Evolutionary conservation across 148 eudicot genomes (phyloP).

Genomic region (Oxyria digyna): DNA sequence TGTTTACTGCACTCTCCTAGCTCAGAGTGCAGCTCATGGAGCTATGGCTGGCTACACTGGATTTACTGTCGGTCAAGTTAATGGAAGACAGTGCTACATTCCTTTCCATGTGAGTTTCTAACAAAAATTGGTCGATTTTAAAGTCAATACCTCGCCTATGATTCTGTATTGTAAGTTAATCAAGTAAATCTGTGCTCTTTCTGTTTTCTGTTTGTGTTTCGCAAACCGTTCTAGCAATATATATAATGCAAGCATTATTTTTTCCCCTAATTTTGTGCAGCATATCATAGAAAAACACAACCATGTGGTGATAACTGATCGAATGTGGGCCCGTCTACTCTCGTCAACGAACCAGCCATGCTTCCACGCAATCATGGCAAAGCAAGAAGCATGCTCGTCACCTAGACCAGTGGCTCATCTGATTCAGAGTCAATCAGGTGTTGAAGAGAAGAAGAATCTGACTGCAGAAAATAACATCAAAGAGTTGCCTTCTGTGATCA

Average conservation of each 20-base stretch:
- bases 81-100: constrained; percentile 10
- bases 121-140: too few relatives aligned
- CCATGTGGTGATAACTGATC: constrained; percentile 57
- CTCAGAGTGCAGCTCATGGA: constrained; percentile 10
- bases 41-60: constrained; percentile 10
- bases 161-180: background rate
- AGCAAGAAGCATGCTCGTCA: constrained; percentile 1
- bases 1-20: constrained; percentile 8
- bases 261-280: constrained; percentile 23
- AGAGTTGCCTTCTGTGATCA: background rate
- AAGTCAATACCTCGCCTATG: background rate
- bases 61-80: constrained; percentile 7
- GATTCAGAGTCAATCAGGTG: background rate
- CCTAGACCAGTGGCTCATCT: background rate
- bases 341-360: constrained; percentile 58
- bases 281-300: constrained; percentile 49
- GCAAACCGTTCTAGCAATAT: too few relatives aligned
- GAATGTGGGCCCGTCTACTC: constrained; percentile 53
- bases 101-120: constrained; percentile 2
- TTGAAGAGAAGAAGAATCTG: constrained; percentile 1
- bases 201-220: too few relatives aligned
- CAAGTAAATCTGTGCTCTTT: background rate
- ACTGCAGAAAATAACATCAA: background rate
- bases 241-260: background rate
- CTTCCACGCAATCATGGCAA: constrained; percentile 11